phyloP scores from a whole-genome alignment of 2,329 filamentous ascomycete species.

The Lasiodiplodia citricola region DNA sequence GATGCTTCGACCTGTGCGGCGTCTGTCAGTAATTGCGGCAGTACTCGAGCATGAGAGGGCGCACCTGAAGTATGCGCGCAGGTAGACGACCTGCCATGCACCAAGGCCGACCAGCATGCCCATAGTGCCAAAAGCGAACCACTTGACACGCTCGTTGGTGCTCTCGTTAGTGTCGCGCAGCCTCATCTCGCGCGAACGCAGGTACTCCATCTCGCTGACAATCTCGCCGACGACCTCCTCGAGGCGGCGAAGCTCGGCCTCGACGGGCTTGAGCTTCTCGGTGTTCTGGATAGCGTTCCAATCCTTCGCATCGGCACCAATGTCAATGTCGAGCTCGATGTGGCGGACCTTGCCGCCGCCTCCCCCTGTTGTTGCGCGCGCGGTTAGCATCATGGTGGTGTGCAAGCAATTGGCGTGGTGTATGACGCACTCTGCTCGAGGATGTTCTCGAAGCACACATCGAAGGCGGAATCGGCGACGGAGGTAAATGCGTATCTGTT shows the following conservation, averaged over 20 bases:
- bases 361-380: slow-evolving; percentile 34
- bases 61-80: slow-evolving; percentile 93
- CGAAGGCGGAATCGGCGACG: slow-evolving; percentile 88
- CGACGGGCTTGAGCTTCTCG: slow-evolving; percentile 97
- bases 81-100: slow-evolving; percentile 96
- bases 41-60: slow-evolving; percentile 30
- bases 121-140: slow-evolving; percentile 95
- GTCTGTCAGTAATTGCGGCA: neutral
- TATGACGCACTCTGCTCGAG: slow-evolving; percentile 68
- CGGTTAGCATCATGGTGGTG: slow-evolving; percentile 11
- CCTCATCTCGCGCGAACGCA: slow-evolving; percentile 88
- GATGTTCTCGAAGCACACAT: slow-evolving; percentile 94
- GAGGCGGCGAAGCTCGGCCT: slow-evolving; percentile 90
- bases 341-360: slow-evolving; percentile 62
- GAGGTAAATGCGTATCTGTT: slow-evolving; percentile 93
- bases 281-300: slow-evolving; percentile 95
- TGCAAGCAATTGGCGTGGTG: neutral
- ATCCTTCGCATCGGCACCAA: slow-evolving; percentile 95
- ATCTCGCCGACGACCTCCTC: slow-evolving; percentile 90
- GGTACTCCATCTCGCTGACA: slow-evolving; percentile 94
- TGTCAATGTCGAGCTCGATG: slow-evolving; percentile 92
- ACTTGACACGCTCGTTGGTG: slow-evolving; percentile 98
- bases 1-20: slow-evolving; percentile 52
- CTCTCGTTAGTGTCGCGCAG: slow-evolving; percentile 98
- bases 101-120: slow-evolving; percentile 87